Base-by-base conservation (phyloP, 1,284 basidiomycete species). In the Sporisorium sorghi region DNA sequence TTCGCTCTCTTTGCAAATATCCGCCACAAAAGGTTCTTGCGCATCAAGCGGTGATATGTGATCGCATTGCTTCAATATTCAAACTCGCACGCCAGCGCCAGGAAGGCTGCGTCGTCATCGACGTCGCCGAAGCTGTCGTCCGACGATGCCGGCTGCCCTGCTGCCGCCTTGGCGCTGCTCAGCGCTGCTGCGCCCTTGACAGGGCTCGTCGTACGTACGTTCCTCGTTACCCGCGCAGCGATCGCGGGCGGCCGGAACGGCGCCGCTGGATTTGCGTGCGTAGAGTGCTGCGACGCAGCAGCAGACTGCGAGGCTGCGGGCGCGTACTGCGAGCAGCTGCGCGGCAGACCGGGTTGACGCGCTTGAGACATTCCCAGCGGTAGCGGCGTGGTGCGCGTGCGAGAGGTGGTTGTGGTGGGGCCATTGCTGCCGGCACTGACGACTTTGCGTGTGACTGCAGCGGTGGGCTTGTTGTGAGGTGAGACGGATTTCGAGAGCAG, bases 91-190 rank as follows among this genome's bases (percentile, higher is more conserved):
- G 72, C 72, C 10, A 74, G 24, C 8, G 65, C 67, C 8, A 70
- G 39, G 23, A 74, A 74, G 0, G 66, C 72, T 15, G 65, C 72
- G 40, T 74, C 72, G 30, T 70, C 67, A 23, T 74, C 72, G n/a
- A 43, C 54, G 19, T 74, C 72, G 19, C 43, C 55, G 33, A 74
- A 74, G 33, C 72, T 74, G 58, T 74, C 72, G 33, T 74, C 72
- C 3, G 72, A 74, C 6, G 57, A 61, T 2, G 71, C 44, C 2
- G 50, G 43, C 17, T 50, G 58, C 2, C 40, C 52, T n/a, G n/a
- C n/a, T n/a, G n/a, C n/a, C 8, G 19, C 35, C 30, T 48, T 59
- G n/a, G n/a, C n/a, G n/a, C n/a, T n/a, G 28, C 30, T 26, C 6
- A 2, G 11, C 33, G 23, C 35, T 5, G n/a, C n/a, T n/a, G n/a